Evolutionary conservation across 1,284 basidiomycete genomes (phyloP).

Genomic region (Microbotryum lychnidis-dioicae): DNA sequence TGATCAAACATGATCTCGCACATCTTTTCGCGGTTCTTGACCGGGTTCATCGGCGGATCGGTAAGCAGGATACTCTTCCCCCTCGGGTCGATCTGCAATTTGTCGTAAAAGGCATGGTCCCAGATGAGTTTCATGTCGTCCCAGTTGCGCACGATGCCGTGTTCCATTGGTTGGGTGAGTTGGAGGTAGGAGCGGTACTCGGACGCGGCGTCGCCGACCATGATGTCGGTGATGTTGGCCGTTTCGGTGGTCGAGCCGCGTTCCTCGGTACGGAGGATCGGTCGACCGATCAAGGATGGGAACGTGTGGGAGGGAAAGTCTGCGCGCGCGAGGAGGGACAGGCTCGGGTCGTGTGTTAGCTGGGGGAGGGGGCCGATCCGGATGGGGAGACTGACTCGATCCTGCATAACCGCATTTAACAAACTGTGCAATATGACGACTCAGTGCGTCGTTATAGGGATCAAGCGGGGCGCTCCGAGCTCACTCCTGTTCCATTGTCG

Average conservation of each 20-base stretch:
- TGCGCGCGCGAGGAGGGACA: slow-evolving; percentile 10
- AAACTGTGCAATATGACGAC: slow-evolving; percentile 51
- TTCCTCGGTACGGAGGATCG: slow-evolving; percentile 95
- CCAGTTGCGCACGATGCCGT: slow-evolving; percentile 98
- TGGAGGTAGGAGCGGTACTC: slow-evolving; percentile 91
- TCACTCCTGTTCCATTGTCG: slow-evolving; percentile 93
- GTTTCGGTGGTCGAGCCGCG: slow-evolving; percentile 51
- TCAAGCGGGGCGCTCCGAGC: slow-evolving; percentile 38
- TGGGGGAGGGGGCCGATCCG: background rate
- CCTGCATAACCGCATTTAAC: slow-evolving; percentile 98
- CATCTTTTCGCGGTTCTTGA: slow-evolving; percentile 86
- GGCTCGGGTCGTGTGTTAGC: background rate
- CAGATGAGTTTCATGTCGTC: slow-evolving; percentile 97
- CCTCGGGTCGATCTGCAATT: slow-evolving; percentile 76
- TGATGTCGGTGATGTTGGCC: slow-evolving; percentile 84
- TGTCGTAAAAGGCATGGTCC: slow-evolving; percentile 98
- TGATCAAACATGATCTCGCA: slow-evolving; percentile 99
- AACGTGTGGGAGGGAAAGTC: slow-evolving; percentile 98
- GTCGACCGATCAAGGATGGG: slow-evolving; percentile 90
- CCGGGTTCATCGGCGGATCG: slow-evolving; percentile 99
- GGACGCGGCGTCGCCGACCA: slow-evolving; percentile 60
- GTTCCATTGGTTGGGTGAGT: slow-evolving; percentile 96
- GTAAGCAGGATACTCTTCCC: slow-evolving; percentile 90
- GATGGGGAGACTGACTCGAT: slow-evolving; percentile 48
- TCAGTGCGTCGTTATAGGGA: background rate